Evolutionary conservation across 2,329 filamentous ascomycete species (phyloP).

Genomic region (Fusarium xylarioides): DNA sequence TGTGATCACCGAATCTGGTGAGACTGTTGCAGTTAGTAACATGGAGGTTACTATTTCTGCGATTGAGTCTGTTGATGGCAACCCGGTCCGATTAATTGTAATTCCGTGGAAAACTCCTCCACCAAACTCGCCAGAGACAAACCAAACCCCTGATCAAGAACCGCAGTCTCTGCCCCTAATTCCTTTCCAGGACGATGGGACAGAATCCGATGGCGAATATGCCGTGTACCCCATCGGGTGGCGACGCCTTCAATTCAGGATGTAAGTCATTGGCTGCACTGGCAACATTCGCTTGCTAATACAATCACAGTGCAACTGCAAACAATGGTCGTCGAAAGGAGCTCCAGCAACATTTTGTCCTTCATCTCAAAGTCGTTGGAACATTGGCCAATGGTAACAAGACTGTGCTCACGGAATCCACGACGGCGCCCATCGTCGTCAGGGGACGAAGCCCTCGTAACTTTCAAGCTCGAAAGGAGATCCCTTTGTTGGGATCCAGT

Average conservation of each 20-base stretch:
- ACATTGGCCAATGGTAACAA: constrained; percentile 86
- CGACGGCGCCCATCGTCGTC: constrained; percentile 91
- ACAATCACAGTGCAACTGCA: constrained; percentile 75
- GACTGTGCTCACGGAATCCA: constrained; percentile 81
- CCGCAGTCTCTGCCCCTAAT: constrained; percentile 82
- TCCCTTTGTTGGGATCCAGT: constrained; percentile 82
- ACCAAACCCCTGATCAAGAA: constrained; percentile 78
- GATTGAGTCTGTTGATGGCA: constrained; percentile 93
- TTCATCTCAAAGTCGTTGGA: constrained; percentile 86
- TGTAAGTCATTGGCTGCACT: constrained; percentile 55
- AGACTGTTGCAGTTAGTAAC: constrained; percentile 81
- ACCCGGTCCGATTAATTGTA: constrained; percentile 91
- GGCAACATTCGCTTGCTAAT: constrained; percentile 12
- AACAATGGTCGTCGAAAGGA: constrained; percentile 96
- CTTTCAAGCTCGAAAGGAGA: constrained; percentile 93
- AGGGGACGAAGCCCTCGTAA: constrained; percentile 92
- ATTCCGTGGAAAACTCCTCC: constrained; percentile 98
- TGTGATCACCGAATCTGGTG: constrained; percentile 83
- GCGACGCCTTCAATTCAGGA: constrained; percentile 92
- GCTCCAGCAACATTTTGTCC: constrained; percentile 93
- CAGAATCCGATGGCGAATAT: constrained; percentile 76
- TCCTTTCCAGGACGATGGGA: constrained; percentile 69
- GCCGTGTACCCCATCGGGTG: constrained; percentile 93
- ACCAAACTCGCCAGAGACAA: constrained; percentile 75
- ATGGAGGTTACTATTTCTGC: constrained; percentile 91